Conservation (phyloP, 1,284 basidiomycete species). For the Marasmius tenuissimus region DNA sequence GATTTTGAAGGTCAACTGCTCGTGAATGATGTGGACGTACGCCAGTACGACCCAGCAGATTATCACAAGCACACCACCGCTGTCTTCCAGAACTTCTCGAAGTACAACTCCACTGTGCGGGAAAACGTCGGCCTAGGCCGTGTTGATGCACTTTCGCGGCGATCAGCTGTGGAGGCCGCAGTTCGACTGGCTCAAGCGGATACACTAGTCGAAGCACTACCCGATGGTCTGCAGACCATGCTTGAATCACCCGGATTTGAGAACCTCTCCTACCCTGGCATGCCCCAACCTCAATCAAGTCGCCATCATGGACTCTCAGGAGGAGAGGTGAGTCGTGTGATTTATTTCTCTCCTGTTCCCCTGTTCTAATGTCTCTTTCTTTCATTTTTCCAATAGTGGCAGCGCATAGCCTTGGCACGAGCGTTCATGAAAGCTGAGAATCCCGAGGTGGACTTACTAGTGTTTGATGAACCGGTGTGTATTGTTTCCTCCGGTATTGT, state of each 20-base stretch:
- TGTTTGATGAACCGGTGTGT: slow-evolving; percentile 80
- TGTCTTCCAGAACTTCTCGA: slow-evolving; percentile 83
- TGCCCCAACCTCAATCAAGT: slow-evolving; percentile 21
- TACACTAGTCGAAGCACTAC: slow-evolving; percentile 58
- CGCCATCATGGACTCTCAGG: slow-evolving; percentile 70
- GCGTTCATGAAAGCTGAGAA: slow-evolving; percentile 79
- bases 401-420: slow-evolving; percentile 78
- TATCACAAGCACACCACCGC: slow-evolving; percentile 72
- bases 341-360: slow-evolving; percentile 1
- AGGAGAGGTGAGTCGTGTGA: slow-evolving; percentile 58
- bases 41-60: slow-evolving; percentile 60
- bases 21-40: slow-evolving; percentile 69
- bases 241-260: slow-evolving; percentile 64
- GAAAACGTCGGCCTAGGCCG: slow-evolving; percentile 81
- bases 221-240: slow-evolving; percentile 65
- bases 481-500: slow-evolving; percentile 3
- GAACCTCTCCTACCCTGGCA: slow-evolving; percentile 41
- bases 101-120: slow-evolving; percentile 69
- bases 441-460: slow-evolving; percentile 72
- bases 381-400: slow-evolving; percentile 58
- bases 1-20: slow-evolving; percentile 66
- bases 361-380: slow-evolving; percentile 14
- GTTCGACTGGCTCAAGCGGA: slow-evolving; percentile 67
- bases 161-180: slow-evolving; percentile 56
- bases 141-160: slow-evolving; percentile 54